These are phyloP conservation scores for Syzygium aromaticum DNA, from an alignment of 345 rosid genomes.

Conservation along the genomic window DNA sequence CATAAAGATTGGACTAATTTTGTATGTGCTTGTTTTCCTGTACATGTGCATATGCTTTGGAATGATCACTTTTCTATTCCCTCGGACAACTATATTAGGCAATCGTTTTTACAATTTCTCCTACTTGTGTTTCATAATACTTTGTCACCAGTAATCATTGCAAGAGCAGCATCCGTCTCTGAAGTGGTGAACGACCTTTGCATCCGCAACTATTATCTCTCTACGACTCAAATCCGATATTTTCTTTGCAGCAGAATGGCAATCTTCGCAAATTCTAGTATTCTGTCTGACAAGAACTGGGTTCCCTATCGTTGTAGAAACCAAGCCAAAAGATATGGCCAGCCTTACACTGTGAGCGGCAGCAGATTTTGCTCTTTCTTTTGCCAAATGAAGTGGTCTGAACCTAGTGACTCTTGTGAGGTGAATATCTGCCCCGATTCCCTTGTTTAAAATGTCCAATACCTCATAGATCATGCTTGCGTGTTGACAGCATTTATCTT, in stretches of 20 bases:
- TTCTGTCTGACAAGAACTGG: conserved; percentile 46
- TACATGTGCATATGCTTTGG: not conserved
- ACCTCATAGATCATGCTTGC: conserved; percentile 32
- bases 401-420: conserved; percentile 21
- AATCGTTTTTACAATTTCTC: not conserved
- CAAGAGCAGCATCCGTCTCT: conserved; percentile 25
- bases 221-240: conserved; percentile 34
- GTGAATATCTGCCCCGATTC: conserved; percentile 29
- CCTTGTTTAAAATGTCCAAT: conserved; percentile 29
- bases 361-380: conserved; percentile 23
- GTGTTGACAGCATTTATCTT: conserved; percentile 30
- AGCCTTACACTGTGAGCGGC: conserved; percentile 45
- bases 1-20: not conserved
- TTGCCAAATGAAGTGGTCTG: conserved; percentile 20
- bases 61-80: not conserved
- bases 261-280: conserved; percentile 60
- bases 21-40: not conserved
- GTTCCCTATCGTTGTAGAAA: conserved; percentile 37
- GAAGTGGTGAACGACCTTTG: conserved; percentile 60
- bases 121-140: not conserved
- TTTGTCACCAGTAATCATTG: conserved; percentile 3
- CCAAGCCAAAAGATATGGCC: conserved; percentile 55
- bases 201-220: conserved; percentile 48
- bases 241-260: conserved; percentile 50
- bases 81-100: conserved; percentile 26